Evolutionary conservation across 768 basidiomycete genomes (phyloP).

Genomic region (Dentipellis sp.): DNA sequence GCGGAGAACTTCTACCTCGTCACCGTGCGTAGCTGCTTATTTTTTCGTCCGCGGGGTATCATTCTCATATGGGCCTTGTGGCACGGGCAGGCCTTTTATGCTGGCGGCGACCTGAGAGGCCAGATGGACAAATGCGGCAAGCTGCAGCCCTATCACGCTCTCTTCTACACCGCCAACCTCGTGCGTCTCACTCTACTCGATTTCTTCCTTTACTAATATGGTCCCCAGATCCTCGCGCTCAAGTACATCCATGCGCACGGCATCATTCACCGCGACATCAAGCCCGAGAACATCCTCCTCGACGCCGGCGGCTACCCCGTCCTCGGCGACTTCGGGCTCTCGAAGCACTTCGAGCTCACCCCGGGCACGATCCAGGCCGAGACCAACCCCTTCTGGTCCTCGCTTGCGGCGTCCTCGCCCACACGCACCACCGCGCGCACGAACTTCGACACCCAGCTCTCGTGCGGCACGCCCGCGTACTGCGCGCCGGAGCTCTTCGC

Average conservation of each 20-base stretch:
- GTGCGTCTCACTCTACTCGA: neutral
- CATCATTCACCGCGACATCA: slow-evolving; percentile 9
- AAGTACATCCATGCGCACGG: slow-evolving; percentile 3
- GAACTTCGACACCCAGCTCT: neutral
- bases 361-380: neutral
- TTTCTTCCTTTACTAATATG: neutral
- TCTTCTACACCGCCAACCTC: slow-evolving; percentile 5
- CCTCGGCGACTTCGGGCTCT: slow-evolving; percentile 6
- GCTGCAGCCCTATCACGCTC: neutral
- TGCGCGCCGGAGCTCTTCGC: slow-evolving; percentile 6
- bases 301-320: slow-evolving; percentile 5
- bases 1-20: slow-evolving; percentile 6
- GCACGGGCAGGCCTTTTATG: slow-evolving; percentile 5
- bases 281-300: slow-evolving; percentile 8
- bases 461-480: slow-evolving; percentile 6
- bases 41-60: neutral
- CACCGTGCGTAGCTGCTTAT: neutral
- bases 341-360: slow-evolving; percentile 2
- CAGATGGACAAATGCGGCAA: neutral
- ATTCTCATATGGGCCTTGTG: neutral
- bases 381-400: neutral
- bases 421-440: neutral
- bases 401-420: neutral
- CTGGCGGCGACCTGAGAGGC: slow-evolving; percentile 3
- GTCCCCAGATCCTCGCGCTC: slow-evolving; percentile 6